Percentiles rank a stretch among this genome's conserved stretches.
These are phyloP conservation scores for Cladosporium sp. DNA, from an alignment of 2,329 filamentous ascomycete species.

Conservation along the genomic window DNA sequence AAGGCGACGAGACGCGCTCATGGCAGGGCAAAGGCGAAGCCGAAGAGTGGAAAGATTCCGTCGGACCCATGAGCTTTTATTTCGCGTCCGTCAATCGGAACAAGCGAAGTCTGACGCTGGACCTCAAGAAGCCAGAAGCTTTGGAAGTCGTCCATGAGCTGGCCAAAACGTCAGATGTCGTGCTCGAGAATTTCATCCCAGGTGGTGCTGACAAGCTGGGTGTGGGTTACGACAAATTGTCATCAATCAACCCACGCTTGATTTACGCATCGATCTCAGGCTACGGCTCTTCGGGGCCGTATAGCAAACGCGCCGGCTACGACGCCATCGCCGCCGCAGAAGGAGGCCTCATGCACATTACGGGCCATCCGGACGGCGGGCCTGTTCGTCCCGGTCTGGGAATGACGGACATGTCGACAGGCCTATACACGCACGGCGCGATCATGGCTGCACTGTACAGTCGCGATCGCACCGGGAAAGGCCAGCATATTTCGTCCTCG, in stretches of 20 bases:
- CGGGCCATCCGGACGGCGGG: slow-evolving; percentile 37
- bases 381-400: slow-evolving; percentile 41
- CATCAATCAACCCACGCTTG: slow-evolving; percentile 34
- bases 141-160: slow-evolving; percentile 33
- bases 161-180: slow-evolving; percentile 35
- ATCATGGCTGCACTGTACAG: slow-evolving; percentile 40
- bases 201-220: slow-evolving; percentile 39
- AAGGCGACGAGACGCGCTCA: slow-evolving; percentile 27
- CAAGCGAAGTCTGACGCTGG: slow-evolving; percentile 38
- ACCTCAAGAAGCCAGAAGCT: slow-evolving; percentile 36
- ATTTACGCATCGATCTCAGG: slow-evolving; percentile 43
- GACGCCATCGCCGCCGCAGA: slow-evolving; percentile 44
- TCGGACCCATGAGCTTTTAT: slow-evolving; percentile 37
- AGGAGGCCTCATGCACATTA: slow-evolving; percentile 42
- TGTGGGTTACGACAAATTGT: slow-evolving; percentile 37
- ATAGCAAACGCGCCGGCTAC: slow-evolving; percentile 40
- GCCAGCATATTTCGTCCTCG: slow-evolving; percentile 42
- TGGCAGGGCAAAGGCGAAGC: slow-evolving; percentile 30
- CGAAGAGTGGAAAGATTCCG: slow-evolving; percentile 25
- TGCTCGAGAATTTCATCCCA: slow-evolving; percentile 43
- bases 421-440: slow-evolving; percentile 43
- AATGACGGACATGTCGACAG: slow-evolving; percentile 43
- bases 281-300: slow-evolving; percentile 41
- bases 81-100: slow-evolving; percentile 44
- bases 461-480: slow-evolving; percentile 35